Evolutionary conservation across 2,329 filamentous ascomycete genomes (phyloP), one percentile per base, ranked within the genome.

Genomic region (Tolypocladium paradoxum): DNA sequence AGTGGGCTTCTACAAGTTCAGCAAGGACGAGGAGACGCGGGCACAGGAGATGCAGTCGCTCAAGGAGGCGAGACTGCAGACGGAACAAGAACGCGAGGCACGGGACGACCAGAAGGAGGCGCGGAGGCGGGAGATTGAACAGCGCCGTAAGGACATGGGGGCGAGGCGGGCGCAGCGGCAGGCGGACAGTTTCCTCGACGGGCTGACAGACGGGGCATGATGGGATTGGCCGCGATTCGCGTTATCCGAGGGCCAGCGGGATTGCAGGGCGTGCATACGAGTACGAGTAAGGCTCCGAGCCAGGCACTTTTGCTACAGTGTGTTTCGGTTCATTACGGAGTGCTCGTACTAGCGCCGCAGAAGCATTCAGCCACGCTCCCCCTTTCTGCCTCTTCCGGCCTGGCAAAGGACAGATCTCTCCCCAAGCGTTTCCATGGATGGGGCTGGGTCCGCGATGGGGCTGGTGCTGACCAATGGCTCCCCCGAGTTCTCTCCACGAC

Each of bases 1-100:
- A 4, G 88, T 88, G 0, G 93, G 88, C 0, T 99, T 97, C 71
- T 96, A 90, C 73, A 84, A 87, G 53, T 97, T 99, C 66, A 89
- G 85, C 54, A 81, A 79, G 58, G 87, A 95, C 67, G 84, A 86
- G 64, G 83, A 79, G 58, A 74, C 76, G 58, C 75, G 84, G 64
- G 69, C 70, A 62, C 62, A 62, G 49, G 88, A 97, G 76, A 96
- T 97, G 88, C 77, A 81, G 59, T 78, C 76, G 46, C 72, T 96
- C 53, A 78, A 82, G 57, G 74, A 76, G 60, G 84, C 90, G 66
- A 76, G 88, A 54, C 70, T 74, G 56, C 79, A 82, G 64, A 93
- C 88, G 50, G 85, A 90, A 68, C 72, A 75, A 52, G 78, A 79
- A 60, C 74, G 87, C 54, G 61, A 70, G 55, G 76, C 76, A 59